Base-by-base conservation (phyloP, 83 land plant genomes). In the Picea abies region DNA sequence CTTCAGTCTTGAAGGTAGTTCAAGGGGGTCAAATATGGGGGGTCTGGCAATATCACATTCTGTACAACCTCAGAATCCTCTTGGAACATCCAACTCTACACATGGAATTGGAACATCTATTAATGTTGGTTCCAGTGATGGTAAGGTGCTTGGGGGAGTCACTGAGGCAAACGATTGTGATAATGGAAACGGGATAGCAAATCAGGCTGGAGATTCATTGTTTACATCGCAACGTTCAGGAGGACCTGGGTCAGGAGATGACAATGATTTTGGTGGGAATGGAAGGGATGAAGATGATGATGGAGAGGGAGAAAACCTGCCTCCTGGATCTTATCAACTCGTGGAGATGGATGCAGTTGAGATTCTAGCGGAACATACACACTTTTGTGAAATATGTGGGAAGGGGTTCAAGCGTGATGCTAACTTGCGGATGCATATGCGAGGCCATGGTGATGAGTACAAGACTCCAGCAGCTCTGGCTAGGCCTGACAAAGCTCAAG, bases 361-460 rank as follows among this genome's bases (percentile, higher is more conserved):
- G 63, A 81, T 94, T 25, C 79, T 92, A 29, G 97, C 95, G 3
- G 94, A 94, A 77, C 97, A 95, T 82, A 95, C 29, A 29, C 29
- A 29, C 29, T 29, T 29, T 29, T 29, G 29, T 29, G 29, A 29
- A 29, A 29, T 29, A 20, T 95, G 97, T 83, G 96, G 97, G 1
- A 95, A 95, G 78, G 95, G 97, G 11, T 95, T 95, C 87, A 93
- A 91, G 82, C 81, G 97, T 60, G 97, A 93, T 83, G 97, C 97
- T 4, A 95, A 95, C 84, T 61, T 95, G 73, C 83, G 97, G 60
- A 95, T 95, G 97, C 97, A 95, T 84, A 95, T 95, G 97, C 79
- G 97, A 78, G 95, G 93, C 35, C 97, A 95, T 79, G 96, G 97
- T 0, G 94, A 95, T 80, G 94, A 95, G 88, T 95, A 93, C 84